These are phyloP conservation scores for Cicer judaicum DNA, from an alignment of 306 rosid species.

Conservation along the genomic window DNA sequence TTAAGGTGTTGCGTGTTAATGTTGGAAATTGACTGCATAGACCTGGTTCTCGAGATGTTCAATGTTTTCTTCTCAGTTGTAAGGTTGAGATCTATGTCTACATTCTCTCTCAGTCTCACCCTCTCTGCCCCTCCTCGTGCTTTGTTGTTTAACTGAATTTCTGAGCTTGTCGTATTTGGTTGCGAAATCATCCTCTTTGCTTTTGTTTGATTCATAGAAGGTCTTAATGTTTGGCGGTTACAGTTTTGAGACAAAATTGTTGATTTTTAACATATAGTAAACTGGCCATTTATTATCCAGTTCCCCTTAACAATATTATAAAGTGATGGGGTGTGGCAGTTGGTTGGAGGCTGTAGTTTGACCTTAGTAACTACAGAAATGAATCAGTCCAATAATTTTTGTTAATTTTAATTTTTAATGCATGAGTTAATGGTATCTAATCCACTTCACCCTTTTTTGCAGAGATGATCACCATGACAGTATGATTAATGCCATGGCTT, in stretches of 20 bases:
- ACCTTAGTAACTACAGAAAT: slow-evolving; percentile 5
- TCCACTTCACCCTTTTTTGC: slow-evolving; percentile 28
- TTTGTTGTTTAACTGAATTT: slow-evolving; percentile 24
- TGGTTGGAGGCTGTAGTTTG: slow-evolving; percentile 14
- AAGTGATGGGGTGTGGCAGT: slow-evolving; percentile 14
- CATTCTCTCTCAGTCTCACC: neutral
- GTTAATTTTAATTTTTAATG: slow-evolving; percentile 42
- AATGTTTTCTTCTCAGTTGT: slow-evolving; percentile 73
- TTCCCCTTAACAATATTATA: slow-evolving; percentile 26
- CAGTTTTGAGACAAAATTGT: neutral
- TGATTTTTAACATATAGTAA: slow-evolving; percentile 11
- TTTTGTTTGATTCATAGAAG: slow-evolving; percentile 23
- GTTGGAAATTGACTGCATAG: slow-evolving; percentile 78
- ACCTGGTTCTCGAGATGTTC: slow-evolving; percentile 79
- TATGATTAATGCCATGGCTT: slow-evolving; percentile 65
- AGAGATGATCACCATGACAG: slow-evolving; percentile 75
- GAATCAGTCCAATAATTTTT: slow-evolving; percentile 14
- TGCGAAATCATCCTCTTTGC: slow-evolving; percentile 25
- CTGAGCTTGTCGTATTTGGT: slow-evolving; percentile 1
- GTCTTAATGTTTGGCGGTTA: slow-evolving; percentile 7
- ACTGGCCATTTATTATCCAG: slow-evolving; percentile 25
- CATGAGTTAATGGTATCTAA: slow-evolving; percentile 29
- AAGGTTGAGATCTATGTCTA: slow-evolving; percentile 59
- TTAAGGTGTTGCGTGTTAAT: slow-evolving; percentile 79
- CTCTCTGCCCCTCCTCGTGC: slow-evolving; percentile 26